These are phyloP conservation scores for Hypoxylon lienhwacheense DNA, from an alignment of 495 filamentous ascomycete genomes.

Conservation along the genomic window DNA sequence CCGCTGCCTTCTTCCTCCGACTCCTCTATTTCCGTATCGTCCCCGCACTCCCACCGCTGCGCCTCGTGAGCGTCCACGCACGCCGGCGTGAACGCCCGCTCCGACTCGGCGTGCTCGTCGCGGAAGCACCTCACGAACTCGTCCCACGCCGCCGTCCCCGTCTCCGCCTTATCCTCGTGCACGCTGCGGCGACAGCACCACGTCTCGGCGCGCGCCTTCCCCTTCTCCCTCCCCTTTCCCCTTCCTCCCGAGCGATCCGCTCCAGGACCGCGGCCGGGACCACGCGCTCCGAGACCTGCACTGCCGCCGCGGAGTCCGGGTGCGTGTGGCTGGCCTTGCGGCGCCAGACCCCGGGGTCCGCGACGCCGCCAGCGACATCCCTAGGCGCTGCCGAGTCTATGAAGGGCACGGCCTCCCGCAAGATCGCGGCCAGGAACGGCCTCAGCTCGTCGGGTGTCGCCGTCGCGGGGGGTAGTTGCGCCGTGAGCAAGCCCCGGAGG, in stretches of 20 bases:
- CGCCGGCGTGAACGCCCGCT: slow-evolving; percentile 71
- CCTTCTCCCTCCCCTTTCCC: not conserved
- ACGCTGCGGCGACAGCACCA: slow-evolving; percentile 70
- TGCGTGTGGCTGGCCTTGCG: slow-evolving; percentile 48
- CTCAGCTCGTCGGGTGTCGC: slow-evolving; percentile 38
- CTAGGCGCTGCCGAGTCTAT: slow-evolving; percentile 51
- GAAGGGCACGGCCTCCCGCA: slow-evolving; percentile 61
- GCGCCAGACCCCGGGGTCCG: slow-evolving; percentile 47
- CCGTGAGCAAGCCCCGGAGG: slow-evolving; percentile 44
- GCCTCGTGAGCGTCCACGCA: slow-evolving; percentile 59
- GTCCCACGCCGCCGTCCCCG: slow-evolving; percentile 63
- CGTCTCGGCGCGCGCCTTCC: slow-evolving; percentile 51
- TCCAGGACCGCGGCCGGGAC: slow-evolving; percentile 46
- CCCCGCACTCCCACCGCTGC: slow-evolving; percentile 55
- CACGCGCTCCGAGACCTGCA: slow-evolving; percentile 50
- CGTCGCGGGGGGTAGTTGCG: slow-evolving; percentile 42
- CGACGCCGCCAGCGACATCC: slow-evolving; percentile 33
- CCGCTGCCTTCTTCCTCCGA: too few relatives aligned
- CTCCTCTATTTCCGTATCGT: too few relatives aligned
- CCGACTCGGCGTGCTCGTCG: slow-evolving; percentile 65
- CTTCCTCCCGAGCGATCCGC: slow-evolving; percentile 4
- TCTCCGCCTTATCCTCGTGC: slow-evolving; percentile 56
- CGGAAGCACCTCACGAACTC: slow-evolving; percentile 67
- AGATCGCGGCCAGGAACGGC: slow-evolving; percentile 45
- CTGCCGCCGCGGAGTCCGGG: slow-evolving; percentile 47